Base-by-base conservation (phyloP, 2,329 filamentous ascomycete species). In the Keithomyces neogunnii region DNA sequence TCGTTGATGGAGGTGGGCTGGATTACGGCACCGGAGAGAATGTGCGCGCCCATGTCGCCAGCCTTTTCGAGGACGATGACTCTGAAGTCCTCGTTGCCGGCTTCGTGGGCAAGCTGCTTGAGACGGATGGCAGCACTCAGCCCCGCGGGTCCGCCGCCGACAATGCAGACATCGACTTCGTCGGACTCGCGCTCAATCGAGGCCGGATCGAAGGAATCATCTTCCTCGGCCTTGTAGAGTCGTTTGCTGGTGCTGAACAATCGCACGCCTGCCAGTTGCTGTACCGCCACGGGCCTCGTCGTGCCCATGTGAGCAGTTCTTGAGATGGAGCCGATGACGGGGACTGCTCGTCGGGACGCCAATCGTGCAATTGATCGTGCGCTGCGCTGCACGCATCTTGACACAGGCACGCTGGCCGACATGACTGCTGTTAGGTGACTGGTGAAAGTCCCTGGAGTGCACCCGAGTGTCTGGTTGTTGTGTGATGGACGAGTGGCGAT, bases 21-120 rank as follows among this genome's bases (percentile, higher is more conserved):
- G 59, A 99, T 86, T 46, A 99, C 93, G 62, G 96, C 95, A 53
- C 93, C 93, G 19, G 92, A 97, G 38, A 99, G 78, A 56, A 96
- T 95, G 68, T 99, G 93, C 31, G 91, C 91, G 49, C 93, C 93
- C 53, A 99, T 73, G 68, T 99, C 93, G 56, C 91, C 89, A 2
- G 93, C 90, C 72, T 99, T 99, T 67, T 99, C 93, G 53, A 99
- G 75, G 38, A 99, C 74, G 52, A 99, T 74, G 9, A 99, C 92
- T 35, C 93, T 81, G 66, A 99, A 97, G 56, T 96, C 91, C 56
- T 97, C 90, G 68, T 97, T 95, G 56, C 93, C 92, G 35, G 88
- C 89, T 64, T 91, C 89, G 64, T 91, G 96, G 59, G 93, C 93
- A 48, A 96, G 77, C 70, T 99, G 92, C 76, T 97, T 97, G 51